A percentile compares a stretch with the other conserved stretches of the same genome.
These are phyloP conservation scores for Blastomyces emzantsi DNA, from an alignment of 2,329 filamentous ascomycete genomes.

Conservation along the genomic window DNA sequence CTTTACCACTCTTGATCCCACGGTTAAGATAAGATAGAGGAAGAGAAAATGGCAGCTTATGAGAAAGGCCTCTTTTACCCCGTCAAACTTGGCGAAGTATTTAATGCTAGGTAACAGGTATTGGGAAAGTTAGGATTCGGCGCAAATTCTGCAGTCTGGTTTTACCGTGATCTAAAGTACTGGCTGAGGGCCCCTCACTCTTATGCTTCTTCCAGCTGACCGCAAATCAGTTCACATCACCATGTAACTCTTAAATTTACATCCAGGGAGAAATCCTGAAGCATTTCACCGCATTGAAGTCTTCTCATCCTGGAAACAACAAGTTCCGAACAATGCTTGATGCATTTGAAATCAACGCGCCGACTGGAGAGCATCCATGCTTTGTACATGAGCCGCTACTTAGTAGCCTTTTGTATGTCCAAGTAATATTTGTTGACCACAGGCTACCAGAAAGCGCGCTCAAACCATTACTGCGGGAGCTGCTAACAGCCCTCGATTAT, in stretches of 20 bases:
- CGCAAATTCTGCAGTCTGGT: constrained; percentile 9
- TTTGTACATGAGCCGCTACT: constrained; percentile 12
- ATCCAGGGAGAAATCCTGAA: constrained; percentile 6
- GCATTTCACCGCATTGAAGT: constrained; percentile 4
- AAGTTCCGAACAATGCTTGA: constrained; percentile 11
- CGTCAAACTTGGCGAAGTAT: constrained; percentile 11
- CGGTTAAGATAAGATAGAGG: constrained; percentile 11
- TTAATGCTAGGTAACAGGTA: constrained; percentile 11
- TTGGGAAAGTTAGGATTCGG: constrained; percentile 12
- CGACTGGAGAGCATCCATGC: constrained; percentile 7
- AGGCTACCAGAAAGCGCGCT: constrained; percentile 6
- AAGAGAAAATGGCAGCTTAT: constrained; percentile 11
- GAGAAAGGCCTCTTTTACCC: constrained; percentile 11
- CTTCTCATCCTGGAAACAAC: constrained; percentile 9
- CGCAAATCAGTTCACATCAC: too few species aligned
- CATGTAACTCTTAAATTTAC: constrained; percentile 11
- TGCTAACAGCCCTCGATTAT: constrained; percentile 8
- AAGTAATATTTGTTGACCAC: constrained; percentile 1
- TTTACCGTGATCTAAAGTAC: neutral
- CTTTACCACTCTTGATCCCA: too few species aligned
- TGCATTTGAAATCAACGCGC: constrained; percentile 1
- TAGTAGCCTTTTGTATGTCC: constrained; percentile 8
- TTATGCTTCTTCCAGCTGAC: too few species aligned
- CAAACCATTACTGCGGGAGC: constrained; percentile 9
- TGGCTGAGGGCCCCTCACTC: neutral